Conservation (phyloP, 345 rosid species). For the Isatis tinctoria region DNA sequence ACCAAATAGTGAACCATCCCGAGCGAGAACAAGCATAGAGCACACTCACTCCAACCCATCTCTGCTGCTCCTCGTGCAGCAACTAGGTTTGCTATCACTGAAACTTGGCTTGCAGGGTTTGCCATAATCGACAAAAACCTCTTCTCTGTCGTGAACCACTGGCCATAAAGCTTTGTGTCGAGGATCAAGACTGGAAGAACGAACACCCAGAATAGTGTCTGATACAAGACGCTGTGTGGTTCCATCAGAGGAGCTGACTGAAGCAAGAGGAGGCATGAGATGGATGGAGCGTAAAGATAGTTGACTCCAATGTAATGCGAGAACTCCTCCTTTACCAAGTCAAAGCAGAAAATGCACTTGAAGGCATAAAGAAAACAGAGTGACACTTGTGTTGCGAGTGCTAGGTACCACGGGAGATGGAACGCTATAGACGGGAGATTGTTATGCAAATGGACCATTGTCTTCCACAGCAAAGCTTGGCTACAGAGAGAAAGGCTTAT, state of each 20-base stretch:
- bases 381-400: conserved; percentile 33
- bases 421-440: conserved; percentile 41
- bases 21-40: conserved; percentile 56
- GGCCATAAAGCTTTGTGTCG: conserved; percentile 67
- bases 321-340: conserved; percentile 49
- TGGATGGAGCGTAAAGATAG: conserved; percentile 65
- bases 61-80: conserved; percentile 55
- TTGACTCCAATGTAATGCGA: conserved; percentile 54
- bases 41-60: conserved; percentile 59
- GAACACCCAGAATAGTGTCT: conserved; percentile 40
- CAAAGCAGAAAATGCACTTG: conserved; percentile 37
- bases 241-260: conserved; percentile 46
- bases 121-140: conserved; percentile 49
- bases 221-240: conserved; percentile 6
- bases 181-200: conserved; percentile 46
- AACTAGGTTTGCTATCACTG: conserved; percentile 58
- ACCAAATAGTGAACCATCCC: conserved; percentile 66
- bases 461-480: conserved; percentile 58
- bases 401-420: conserved; percentile 44
- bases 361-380: conserved; percentile 39
- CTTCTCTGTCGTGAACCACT: conserved; percentile 71
- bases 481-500: conserved; percentile 50
- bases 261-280: conserved; percentile 61
- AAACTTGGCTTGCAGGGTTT: conserved; percentile 61
- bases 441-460: conserved; percentile 31